These are phyloP conservation scores for Quercus phellos DNA, from an alignment of 331 rosid genomes.

Conservation along the genomic window DNA sequence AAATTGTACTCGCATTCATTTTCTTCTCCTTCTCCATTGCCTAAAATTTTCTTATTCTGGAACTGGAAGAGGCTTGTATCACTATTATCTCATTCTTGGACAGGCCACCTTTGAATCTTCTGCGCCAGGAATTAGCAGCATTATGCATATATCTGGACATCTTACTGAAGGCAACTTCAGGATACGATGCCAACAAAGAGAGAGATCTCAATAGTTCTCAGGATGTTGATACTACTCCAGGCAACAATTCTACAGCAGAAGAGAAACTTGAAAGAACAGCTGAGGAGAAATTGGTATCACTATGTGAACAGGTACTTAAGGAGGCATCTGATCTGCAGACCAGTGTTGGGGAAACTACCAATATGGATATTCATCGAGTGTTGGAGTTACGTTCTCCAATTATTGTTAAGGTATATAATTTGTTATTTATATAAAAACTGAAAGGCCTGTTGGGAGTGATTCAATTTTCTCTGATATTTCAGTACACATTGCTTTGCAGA, in stretches of 20 bases:
- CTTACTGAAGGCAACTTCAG: conserved; percentile 78
- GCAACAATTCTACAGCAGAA: conserved; percentile 39
- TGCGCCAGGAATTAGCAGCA: conserved; percentile 90
- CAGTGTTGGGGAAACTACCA: conserved; percentile 65
- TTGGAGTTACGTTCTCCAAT: conserved; percentile 90
- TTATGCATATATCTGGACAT: conserved; percentile 80
- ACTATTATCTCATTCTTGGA: conserved; percentile 26
- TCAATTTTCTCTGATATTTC: conserved; percentile 1
- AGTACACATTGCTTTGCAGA: background rate
- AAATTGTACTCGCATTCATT: background rate
- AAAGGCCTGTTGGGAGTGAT: background rate
- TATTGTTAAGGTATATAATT: conserved; percentile 67
- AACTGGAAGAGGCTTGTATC: conserved; percentile 10
- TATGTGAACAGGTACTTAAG: conserved; percentile 86
- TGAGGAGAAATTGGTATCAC: conserved; percentile 81
- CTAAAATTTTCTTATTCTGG: conserved; percentile 5
- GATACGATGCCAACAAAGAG: conserved; percentile 36
- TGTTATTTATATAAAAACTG: background rate
- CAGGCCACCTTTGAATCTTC: conserved; percentile 98
- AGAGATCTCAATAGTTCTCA: conserved; percentile 25
- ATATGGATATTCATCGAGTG: conserved; percentile 85
- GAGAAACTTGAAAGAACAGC: conserved; percentile 71
- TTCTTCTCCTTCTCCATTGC: conserved; percentile 5
- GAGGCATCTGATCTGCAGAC: conserved; percentile 96
- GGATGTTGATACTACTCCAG: conserved; percentile 27